Evolutionary conservation across 140 eudicot species (phyloP).

Genomic region (Cichorium intybus): DNA sequence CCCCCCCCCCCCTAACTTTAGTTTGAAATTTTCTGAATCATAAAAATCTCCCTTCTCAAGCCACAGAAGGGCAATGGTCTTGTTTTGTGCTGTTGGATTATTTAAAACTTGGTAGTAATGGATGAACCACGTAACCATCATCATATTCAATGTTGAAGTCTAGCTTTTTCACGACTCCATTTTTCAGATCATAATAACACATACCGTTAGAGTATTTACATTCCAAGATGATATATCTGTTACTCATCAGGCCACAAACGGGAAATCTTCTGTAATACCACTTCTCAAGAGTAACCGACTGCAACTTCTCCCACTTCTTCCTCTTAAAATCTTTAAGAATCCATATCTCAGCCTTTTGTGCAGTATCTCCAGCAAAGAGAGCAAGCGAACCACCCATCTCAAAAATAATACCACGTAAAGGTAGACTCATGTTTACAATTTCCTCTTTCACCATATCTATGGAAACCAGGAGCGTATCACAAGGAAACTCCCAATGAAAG

Average conservation of each 20-base stretch:
- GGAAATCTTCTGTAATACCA: background rate
- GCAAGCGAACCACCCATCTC: slow-evolving; percentile 34
- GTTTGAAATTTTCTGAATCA: too few relatives aligned
- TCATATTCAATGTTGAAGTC: background rate
- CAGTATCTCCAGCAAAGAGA: slow-evolving; percentile 8
- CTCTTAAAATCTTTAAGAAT: slow-evolving; percentile 27
- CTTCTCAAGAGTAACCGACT: background rate
- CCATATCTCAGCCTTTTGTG: slow-evolving; percentile 17
- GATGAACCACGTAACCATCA: slow-evolving; percentile 10
- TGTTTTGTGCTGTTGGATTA: too few relatives aligned
- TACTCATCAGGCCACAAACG: slow-evolving; percentile 20
- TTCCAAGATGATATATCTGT: slow-evolving; percentile 20
- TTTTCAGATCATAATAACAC: slow-evolving; percentile 14
- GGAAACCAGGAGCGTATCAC: slow-evolving; percentile 17
- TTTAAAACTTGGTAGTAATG: background rate
- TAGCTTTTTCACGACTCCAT: slow-evolving; percentile 10
- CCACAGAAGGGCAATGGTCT: too few relatives aligned
- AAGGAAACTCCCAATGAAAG: slow-evolving; percentile 21
- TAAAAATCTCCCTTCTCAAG: too few relatives aligned
- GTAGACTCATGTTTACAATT: slow-evolving; percentile 10
- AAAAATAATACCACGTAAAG: slow-evolving; percentile 1
- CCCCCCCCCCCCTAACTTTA: too few relatives aligned
- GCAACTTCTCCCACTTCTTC: slow-evolving; percentile 25
- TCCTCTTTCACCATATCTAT: slow-evolving; percentile 29
- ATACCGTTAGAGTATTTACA: background rate